phyloP scores from a whole-genome alignment of 306 rosid species.

The Carpinus fangiana region DNA sequence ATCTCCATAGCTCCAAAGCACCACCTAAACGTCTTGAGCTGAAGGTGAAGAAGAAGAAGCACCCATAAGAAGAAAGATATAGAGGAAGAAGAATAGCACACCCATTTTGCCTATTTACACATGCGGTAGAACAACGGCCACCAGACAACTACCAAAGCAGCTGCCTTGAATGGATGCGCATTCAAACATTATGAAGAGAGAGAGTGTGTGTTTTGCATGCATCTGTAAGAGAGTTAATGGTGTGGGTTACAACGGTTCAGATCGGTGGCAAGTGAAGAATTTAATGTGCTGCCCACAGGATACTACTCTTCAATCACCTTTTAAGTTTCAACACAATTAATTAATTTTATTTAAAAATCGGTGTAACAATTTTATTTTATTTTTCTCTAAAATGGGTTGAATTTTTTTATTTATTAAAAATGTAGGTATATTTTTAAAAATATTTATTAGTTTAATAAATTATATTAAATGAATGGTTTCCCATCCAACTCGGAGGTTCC shows the following conservation, averaged over 20 bases:
- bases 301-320: too few species aligned
- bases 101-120: not conserved
- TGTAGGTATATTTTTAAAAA: too few species aligned
- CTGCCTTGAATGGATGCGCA: slow-evolving; percentile 30
- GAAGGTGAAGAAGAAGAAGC: not conserved
- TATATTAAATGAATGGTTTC: too few species aligned
- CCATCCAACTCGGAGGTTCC: too few species aligned
- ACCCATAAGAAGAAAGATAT: not conserved
- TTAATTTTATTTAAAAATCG: too few species aligned
- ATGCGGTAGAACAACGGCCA: slow-evolving; percentile 40
- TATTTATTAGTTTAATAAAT: too few species aligned
- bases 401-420: too few species aligned
- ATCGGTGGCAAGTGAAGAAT: slow-evolving; percentile 48
- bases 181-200: slow-evolving; percentile 48
- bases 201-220: slow-evolving; percentile 11
- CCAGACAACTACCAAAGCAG: slow-evolving; percentile 59
- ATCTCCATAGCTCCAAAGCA: slow-evolving; percentile 49
- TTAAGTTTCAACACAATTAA: too few species aligned
- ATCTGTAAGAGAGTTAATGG: slow-evolving; percentile 24
- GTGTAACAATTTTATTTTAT: too few species aligned
- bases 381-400: too few species aligned
- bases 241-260: slow-evolving; percentile 28
- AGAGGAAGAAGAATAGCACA: too few species aligned
- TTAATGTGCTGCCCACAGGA: slow-evolving; percentile 32
- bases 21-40: slow-evolving; percentile 1